These are phyloP conservation scores for Aspergillus pseudoviridinutans DNA, from an alignment of 2,329 filamentous ascomycete species.

Conservation along the genomic window DNA sequence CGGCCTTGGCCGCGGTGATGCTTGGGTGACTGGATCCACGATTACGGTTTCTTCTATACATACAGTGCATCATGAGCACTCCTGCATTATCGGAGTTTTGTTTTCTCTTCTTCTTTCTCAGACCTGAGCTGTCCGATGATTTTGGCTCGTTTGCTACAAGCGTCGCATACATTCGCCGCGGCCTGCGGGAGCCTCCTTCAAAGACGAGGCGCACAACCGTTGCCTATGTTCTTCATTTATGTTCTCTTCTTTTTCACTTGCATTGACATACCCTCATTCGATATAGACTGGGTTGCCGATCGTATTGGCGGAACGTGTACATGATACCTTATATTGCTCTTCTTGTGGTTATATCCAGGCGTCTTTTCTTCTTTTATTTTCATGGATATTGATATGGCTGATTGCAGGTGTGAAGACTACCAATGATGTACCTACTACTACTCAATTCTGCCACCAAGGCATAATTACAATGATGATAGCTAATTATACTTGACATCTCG, in stretches of 20 bases:
- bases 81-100: constrained; percentile 17
- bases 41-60: background rate
- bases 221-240: background rate
- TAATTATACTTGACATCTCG: too few species aligned
- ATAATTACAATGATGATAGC: background rate
- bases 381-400: constrained; percentile 3
- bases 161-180: constrained; percentile 9
- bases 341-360: background rate
- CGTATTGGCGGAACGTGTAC: constrained; percentile 27
- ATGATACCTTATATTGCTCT: constrained; percentile 30
- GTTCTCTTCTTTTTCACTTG: constrained; percentile 15
- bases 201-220: too few species aligned
- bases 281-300: constrained; percentile 25
- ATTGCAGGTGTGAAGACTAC: constrained; percentile 1
- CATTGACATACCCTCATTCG: constrained; percentile 20
- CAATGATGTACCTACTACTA: background rate
- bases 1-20: constrained; percentile 37
- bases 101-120: constrained; percentile 8
- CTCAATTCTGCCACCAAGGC: background rate
- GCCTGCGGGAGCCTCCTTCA: too few species aligned
- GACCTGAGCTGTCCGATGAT: background rate
- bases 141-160: constrained; percentile 8
- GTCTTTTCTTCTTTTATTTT: background rate
- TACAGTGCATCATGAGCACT: background rate
- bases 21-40: constrained; percentile 23